These are phyloP conservation scores for Usnea hakonensis DNA, from an alignment of 495 filamentous ascomycete species.

Conservation along the genomic window DNA sequence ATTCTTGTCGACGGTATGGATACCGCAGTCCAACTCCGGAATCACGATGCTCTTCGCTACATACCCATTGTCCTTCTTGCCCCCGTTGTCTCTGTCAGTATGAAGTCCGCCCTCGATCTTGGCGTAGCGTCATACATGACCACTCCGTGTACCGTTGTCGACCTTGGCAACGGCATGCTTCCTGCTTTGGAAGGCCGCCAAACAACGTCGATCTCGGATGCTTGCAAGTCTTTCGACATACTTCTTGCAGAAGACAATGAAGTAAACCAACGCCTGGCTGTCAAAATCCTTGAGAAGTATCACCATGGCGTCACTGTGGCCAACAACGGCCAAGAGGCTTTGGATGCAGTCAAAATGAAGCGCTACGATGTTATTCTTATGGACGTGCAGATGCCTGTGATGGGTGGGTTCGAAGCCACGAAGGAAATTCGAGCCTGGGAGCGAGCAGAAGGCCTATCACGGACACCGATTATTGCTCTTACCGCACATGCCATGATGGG, in stretches of 20 bases:
- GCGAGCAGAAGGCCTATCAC: conserved; percentile 61
- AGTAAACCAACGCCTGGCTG: conserved; percentile 92
- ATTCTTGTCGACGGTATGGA: conserved; percentile 95
- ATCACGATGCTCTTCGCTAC: conserved; percentile 93
- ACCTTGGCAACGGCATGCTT: conserved; percentile 96
- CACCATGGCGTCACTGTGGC: conserved; percentile 95
- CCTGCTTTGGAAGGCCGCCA: conserved; percentile 94
- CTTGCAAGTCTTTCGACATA: conserved; percentile 93
- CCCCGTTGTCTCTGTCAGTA: conserved; percentile 80
- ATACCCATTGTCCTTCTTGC: conserved; percentile 92
- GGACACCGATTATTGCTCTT: conserved; percentile 93
- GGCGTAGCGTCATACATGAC: conserved; percentile 99
- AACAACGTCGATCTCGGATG: conserved; percentile 83
- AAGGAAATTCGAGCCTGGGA: conserved; percentile 96
- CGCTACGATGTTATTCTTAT: conserved; percentile 96
- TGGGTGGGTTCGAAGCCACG: conserved; percentile 98
- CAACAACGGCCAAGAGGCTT: conserved; percentile 85
- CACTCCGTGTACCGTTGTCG: conserved; percentile 87
- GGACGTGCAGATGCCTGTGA: conserved; percentile 99
- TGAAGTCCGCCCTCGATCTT: conserved; percentile 91
- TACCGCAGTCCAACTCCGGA: conserved; percentile 74
- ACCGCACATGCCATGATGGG: conserved; percentile 99
- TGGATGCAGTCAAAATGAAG: conserved; percentile 66
- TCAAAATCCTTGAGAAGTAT: conserved; percentile 97
- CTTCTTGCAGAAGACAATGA: conserved; percentile 95